Evolutionary conservation across 2,329 filamentous ascomycete species (phyloP), one percentile per base, ranked within the genome.

Genomic region (Diplodia mutila): DNA sequence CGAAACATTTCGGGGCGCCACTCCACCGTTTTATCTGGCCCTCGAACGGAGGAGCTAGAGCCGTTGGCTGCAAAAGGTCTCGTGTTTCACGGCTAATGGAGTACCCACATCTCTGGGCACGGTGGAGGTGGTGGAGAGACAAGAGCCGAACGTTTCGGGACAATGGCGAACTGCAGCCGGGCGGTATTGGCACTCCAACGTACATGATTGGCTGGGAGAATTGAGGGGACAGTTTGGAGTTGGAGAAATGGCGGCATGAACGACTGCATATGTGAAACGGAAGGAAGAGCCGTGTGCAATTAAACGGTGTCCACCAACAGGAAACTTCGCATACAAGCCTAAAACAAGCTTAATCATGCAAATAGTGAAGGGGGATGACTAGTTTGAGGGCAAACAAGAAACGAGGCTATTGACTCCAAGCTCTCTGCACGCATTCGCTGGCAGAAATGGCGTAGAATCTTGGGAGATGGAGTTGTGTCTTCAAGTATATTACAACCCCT

Each of bases 211-310:
- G 59, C 27, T 63, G 46, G 59, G 32, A 49, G 37, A 63, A 63
- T 12, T 63, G 25, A 51, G 14, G 34, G 11, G 37, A 42, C 3
- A 11, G 42, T 9, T 63, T 23, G n/a, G 46, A 48, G 25, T 49
- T 34, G n/a, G 46, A 51, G 46, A 29, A 63, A 9, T 8, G 25
- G 23, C 32, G 59, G 34, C 29, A n/a, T 23, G 42, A 46, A 21
- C 46, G 21, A 51, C 9, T n/a, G 39, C 39, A 29, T 27, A 55
- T 51, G 25, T 63, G 59, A 63, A 63, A 63, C 59, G 59, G 59
- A 63, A 63, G 11, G 59, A 51, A 63, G 42, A 63, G 59, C 59
- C 46, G 59, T 63, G 39, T 46, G 39, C 39, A 63, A 63, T 63
- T 46, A 51, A 63, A 51, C 27, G n/a, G 21, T 32, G 49, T 21